phyloP scores from a whole-genome alignment of 495 filamentous ascomycete genomes.

The Glonium stellatum region DNA sequence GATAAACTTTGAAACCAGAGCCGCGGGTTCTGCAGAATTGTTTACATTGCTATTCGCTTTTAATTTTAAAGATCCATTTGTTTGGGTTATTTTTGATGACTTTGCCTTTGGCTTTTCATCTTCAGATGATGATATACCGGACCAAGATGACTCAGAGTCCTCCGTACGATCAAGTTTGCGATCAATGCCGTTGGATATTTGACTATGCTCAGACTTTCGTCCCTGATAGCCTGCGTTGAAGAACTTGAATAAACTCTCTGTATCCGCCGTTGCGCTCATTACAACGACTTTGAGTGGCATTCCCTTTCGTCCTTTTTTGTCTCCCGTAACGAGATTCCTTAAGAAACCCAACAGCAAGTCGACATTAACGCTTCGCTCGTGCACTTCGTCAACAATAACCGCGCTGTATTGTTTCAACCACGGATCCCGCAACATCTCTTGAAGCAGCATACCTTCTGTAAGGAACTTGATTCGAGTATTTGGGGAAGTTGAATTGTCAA shows the following conservation, averaged over 20 bases:
- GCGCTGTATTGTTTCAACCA: slow-evolving; percentile 77
- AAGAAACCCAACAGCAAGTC: slow-evolving; percentile 86
- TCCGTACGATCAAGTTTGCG: not conserved
- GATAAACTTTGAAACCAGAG: slow-evolving; percentile 24
- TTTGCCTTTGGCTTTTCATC: slow-evolving; percentile 2
- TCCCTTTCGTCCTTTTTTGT: slow-evolving; percentile 41
- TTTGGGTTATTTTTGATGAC: not conserved
- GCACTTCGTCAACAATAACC: slow-evolving; percentile 91
- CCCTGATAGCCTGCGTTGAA: slow-evolving; percentile 44
- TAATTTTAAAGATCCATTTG: not conserved
- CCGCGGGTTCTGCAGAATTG: not conserved
- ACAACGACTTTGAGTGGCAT: slow-evolving; percentile 75
- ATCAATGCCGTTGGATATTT: not conserved
- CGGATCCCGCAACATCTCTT: slow-evolving; percentile 87
- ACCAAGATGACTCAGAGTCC: slow-evolving; percentile 3
- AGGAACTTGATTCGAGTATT: slow-evolving; percentile 81
- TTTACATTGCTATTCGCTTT: not conserved
- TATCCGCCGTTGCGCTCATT: slow-evolving; percentile 95
- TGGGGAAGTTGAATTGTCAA: slow-evolving; percentile 74
- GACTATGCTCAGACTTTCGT: not conserved
- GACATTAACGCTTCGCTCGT: slow-evolving; percentile 94
- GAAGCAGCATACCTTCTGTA: slow-evolving; percentile 93
- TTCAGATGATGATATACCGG: slow-evolving; percentile 2
- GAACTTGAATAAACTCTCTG: slow-evolving; percentile 67
- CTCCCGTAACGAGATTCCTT: slow-evolving; percentile 58